These are phyloP conservation scores for Fusarium dimerum DNA, from an alignment of 2,329 filamentous ascomycete genomes.

Conservation along the genomic window DNA sequence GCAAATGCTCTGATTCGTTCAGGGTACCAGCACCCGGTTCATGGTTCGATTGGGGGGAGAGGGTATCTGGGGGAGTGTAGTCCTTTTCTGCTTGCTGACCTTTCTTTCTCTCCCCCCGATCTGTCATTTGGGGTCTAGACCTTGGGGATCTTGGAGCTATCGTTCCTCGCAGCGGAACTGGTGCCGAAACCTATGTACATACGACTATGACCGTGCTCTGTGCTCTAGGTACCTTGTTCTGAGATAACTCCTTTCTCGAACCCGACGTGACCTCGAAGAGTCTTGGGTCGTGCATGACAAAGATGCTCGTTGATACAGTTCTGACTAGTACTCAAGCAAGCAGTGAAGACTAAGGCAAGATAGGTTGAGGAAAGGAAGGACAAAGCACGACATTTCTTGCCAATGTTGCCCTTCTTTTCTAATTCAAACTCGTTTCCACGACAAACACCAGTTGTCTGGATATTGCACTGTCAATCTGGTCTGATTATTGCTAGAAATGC, in stretches of 20 bases:
- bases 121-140: not conserved
- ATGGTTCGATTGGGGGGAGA: not conserved
- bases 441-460: not conserved
- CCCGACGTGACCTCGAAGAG: too few relatives aligned
- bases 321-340: not conserved
- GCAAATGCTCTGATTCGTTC: slow-evolving; percentile 3
- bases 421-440: not conserved
- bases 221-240: not conserved
- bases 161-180: too few relatives aligned
- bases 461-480: not conserved
- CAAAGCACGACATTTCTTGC: too few relatives aligned
- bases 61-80: not conserved
- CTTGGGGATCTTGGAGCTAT: not conserved
- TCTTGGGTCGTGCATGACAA: too few relatives aligned
- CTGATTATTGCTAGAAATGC: too few relatives aligned
- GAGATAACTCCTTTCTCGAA: not conserved
- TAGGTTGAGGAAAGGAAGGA: too few relatives aligned
- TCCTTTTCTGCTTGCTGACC: not conserved
- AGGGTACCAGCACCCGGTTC: not conserved
- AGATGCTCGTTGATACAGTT: too few relatives aligned
- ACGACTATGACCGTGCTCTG: too few relatives aligned
- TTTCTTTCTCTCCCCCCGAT: too few relatives aligned
- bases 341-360: too few relatives aligned
- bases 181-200: too few relatives aligned
- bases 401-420: not conserved